phyloP scores from a whole-genome alignment of 306 rosid species.

The Glycine soja region DNA sequence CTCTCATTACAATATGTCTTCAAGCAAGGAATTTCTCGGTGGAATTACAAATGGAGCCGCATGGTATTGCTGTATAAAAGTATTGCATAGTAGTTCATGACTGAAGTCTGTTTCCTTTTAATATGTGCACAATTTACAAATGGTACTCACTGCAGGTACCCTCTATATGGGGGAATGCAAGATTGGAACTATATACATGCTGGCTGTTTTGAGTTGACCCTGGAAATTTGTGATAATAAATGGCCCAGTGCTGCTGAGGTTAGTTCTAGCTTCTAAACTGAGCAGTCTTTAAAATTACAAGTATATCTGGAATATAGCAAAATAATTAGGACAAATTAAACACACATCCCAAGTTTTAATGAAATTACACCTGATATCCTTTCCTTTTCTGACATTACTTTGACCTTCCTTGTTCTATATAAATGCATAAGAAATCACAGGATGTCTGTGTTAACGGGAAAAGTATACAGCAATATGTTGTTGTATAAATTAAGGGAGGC shows the following conservation, averaged over 20 bases:
- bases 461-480: background rate
- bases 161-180: conserved; percentile 97
- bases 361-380: background rate
- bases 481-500: background rate
- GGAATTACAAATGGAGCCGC: conserved; percentile 93
- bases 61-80: conserved; percentile 66
- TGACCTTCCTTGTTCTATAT: background rate
- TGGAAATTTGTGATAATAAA: conserved; percentile 89
- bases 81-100: conserved; percentile 36
- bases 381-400: background rate
- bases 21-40: conserved; percentile 76
- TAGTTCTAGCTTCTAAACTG: conserved; percentile 39
- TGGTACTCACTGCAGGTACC: conserved; percentile 75
- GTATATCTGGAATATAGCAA: background rate
- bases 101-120: conserved; percentile 27
- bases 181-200: conserved; percentile 93
- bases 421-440: background rate
- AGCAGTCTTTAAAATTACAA: conserved; percentile 15
- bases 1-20: conserved; percentile 91
- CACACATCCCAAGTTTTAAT: background rate
- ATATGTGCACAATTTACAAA: conserved; percentile 46
- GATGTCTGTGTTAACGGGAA: background rate
- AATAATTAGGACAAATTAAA: background rate
- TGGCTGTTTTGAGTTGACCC: conserved; percentile 90
- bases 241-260: conserved; percentile 96